phyloP scores from a whole-genome alignment of 2,329 filamentous ascomycete genomes.

The Colletotrichum endophyticum region DNA sequence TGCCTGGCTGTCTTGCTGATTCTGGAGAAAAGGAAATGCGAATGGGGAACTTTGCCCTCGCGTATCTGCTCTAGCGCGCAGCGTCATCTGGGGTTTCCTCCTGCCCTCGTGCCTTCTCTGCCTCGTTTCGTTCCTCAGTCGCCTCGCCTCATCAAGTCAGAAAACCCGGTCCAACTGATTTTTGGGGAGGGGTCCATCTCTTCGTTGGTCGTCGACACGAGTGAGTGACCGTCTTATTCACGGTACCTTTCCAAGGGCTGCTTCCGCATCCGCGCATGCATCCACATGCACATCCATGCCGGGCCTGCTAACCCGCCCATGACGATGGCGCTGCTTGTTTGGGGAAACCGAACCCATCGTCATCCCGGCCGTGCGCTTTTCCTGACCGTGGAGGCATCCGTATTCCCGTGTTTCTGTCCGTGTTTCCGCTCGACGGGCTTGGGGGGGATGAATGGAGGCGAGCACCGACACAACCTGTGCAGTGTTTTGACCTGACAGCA shows the following conservation, averaged over 20 bases:
- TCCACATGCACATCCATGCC: neutral
- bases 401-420: slow-evolving; percentile 11
- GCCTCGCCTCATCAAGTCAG: neutral
- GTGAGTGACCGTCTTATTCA: neutral
- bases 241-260: neutral
- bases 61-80: slow-evolving; percentile 10
- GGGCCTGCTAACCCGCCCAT: neutral
- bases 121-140: neutral
- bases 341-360: slow-evolving; percentile 4
- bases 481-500: neutral
- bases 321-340: slow-evolving; percentile 9
- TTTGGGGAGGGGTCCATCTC: neutral
- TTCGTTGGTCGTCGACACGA: neutral
- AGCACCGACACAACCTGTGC: neutral
- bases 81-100: neutral
- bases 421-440: neutral
- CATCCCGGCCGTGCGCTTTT: neutral
- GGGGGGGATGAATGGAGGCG: neutral
- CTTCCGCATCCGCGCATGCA: slow-evolving; percentile 3
- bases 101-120: neutral
- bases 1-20: neutral
- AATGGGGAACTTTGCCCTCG: slow-evolving; percentile 8
- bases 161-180: neutral
- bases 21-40: slow-evolving; percentile 2
- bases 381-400: neutral